phyloP scores from a whole-genome alignment of 208 protist species.

The Acanthamoeba lenticulata region DNA sequence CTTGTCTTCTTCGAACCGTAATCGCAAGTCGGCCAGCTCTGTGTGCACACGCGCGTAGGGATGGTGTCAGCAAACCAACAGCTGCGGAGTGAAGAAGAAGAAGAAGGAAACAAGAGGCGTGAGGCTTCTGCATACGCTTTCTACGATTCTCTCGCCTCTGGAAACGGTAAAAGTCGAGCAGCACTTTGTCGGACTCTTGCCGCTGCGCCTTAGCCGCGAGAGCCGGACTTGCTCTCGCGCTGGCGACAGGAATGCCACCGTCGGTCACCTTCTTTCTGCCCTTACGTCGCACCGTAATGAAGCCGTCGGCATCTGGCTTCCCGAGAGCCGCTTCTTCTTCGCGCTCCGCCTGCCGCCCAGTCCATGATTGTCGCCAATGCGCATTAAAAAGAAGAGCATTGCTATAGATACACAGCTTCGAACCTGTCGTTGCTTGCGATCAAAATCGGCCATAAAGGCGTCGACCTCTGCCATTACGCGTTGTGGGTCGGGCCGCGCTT shows the following conservation, averaged over 20 bases:
- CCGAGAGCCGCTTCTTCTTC: slow-evolving; percentile 2
- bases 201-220: slow-evolving; percentile 9
- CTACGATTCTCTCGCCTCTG: not conserved
- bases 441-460: slow-evolving; percentile 47
- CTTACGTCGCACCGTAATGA: slow-evolving; percentile 24
- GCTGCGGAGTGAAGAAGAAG: no score
- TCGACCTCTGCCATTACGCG: not conserved
- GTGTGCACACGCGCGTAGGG: not conserved
- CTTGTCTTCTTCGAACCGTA: slow-evolving; percentile 54
- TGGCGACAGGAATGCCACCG: slow-evolving; percentile 1
- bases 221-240: not conserved
- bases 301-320: slow-evolving; percentile 40
- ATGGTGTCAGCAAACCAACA: no score
- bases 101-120: no score
- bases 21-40: slow-evolving; percentile 34
- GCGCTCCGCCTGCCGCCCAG: not conserved
- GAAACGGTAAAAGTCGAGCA: slow-evolving; percentile 59
- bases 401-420: not conserved
- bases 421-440: not conserved
- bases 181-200: not conserved
- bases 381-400: not conserved
- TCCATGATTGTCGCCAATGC: no score
- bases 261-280: slow-evolving; percentile 32
- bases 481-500: not conserved
- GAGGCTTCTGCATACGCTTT: slow-evolving; percentile 7